Base-by-base conservation (phyloP, 306 rosid genomes). In the Vigna unguiculata region DNA sequence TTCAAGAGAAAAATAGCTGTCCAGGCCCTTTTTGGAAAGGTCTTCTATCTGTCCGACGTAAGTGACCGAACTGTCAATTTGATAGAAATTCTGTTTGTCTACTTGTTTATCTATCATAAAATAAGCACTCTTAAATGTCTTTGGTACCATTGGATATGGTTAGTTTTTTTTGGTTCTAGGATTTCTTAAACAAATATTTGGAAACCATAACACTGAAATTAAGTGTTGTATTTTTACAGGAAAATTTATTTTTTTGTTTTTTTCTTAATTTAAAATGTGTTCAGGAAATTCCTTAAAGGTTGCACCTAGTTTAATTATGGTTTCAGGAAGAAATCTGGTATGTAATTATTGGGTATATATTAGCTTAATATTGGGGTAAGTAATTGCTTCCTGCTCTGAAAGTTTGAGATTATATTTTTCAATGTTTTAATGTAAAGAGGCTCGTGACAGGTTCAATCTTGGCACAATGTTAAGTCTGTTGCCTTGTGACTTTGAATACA, bases 1-100 rank as follows among this genome's bases (percentile, higher is more conserved):
- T 95, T 95, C 85, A 95, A 95, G 86, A 89, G 98, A 89, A 95
- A 95, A 81, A 85, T 95, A 71, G 98, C 97, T 22, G 93, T 92
- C 66, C 96, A 92, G 82, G 86, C 90, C 41, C 97, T 95, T 48
- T 95, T 95, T 70, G 97, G 97, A 76, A 95, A 95, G 85, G 82
- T 95, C 75, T 95, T 90, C 88, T 92, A 95, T 82, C 87, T 95
- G 46, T 92, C 98, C 14, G 98, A 95, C 91, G 97, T 92, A 78
- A 75, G 89, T 79, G 32, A 59, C 59, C 54, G 28, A 34, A 62
- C 79, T 57, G 69, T 71, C 34, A 36, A 65, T 51, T 30, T 22
- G 52, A 41, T 60, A 74, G 12, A 59, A 16, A 73, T 62, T 61
- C 19, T 41, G 52, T 58, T 38, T 1, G 2, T n/a, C 40, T n/a